Evolutionary conservation across 2,329 filamentous ascomycete species (phyloP), one percentile per base, ranked within the genome.

Genomic region (Aureobasidium sp.): DNA sequence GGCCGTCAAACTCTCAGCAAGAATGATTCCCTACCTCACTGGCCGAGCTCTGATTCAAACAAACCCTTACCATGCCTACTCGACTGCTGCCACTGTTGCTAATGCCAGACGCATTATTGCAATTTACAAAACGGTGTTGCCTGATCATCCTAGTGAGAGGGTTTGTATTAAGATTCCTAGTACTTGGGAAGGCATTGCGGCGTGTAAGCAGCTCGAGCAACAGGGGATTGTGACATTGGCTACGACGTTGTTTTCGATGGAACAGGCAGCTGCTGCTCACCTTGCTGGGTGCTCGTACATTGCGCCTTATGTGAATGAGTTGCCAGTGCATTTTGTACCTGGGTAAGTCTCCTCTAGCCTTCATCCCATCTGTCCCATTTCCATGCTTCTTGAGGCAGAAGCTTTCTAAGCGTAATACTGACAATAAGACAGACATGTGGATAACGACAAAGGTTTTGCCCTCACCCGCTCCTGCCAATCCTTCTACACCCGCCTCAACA

Each of bases 141-240:
- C 60, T 0, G 23, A 36, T 1, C 17, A 57, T 17, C n/a, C 42
- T 4, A 47, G 32, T 46, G 41, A 47, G 15, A 76, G 84, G 34
- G 73, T 87, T 29, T 86, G 82, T 64, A 84, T 87, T 73, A 87
- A 87, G 68, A 81, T 88, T 44, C 82, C 84, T 0, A 77, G 79
- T 8, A 87, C 84, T 0, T 87, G 82, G 80, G 84, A 87, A 67
- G 85, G 85, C 1, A 74, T 88, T 15, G 77, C 81, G 66, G 85
- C 85, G 1, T 87, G 84, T 64, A 77, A 76, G 3, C 73, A 74
- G 4, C 74, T 88, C 5, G 79, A 87, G 67, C 66, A 70, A 17
- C 72, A 76, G 10, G 82, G 82, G 1, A 81, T 87, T n/a, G 74
- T 77, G 1, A 87, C 85, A 0, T 74, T 87, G 2, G 84, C 83